These are phyloP conservation scores for Sarocladiaceae sp. DNA, from an alignment of 2,329 filamentous ascomycete species.

Conservation along the genomic window DNA sequence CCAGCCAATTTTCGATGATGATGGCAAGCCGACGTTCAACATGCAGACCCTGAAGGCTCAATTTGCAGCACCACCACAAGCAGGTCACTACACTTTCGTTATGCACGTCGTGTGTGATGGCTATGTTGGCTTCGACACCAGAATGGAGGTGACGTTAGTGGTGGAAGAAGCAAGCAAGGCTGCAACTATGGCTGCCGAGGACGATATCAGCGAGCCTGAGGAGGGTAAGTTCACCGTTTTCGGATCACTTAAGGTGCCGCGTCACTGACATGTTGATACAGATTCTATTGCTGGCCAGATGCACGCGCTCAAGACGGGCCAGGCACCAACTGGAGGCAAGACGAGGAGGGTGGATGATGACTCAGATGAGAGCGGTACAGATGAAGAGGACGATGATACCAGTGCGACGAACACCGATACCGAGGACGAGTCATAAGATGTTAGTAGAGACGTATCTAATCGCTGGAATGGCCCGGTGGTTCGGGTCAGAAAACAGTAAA, in stretches of 20 bases:
- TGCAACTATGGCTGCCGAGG: constrained; percentile 73
- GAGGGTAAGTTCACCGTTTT: constrained; percentile 72
- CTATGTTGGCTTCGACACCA: constrained; percentile 90
- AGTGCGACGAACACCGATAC: constrained; percentile 68
- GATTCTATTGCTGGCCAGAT: constrained; percentile 90
- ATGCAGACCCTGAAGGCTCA: constrained; percentile 97
- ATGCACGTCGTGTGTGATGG: constrained; percentile 93
- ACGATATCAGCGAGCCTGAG: constrained; percentile 96
- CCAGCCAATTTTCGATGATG: constrained; percentile 75
- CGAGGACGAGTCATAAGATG: constrained; percentile 51
- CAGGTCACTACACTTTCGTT: constrained; percentile 90
- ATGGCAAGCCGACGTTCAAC: constrained; percentile 84
- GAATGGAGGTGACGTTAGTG: constrained; percentile 82
- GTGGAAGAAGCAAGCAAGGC: constrained; percentile 89
- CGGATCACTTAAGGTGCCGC: background rate
- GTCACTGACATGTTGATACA: constrained; percentile 32
- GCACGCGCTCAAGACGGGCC: constrained; percentile 49
- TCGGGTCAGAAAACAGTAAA: background rate
- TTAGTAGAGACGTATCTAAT: background rate
- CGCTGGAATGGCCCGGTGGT: background rate
- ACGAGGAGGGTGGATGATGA: constrained; percentile 36
- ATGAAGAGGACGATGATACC: constrained; percentile 63
- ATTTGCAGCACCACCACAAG: constrained; percentile 89
- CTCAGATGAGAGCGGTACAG: constrained; percentile 73
- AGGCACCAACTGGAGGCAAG: background rate